phyloP scores from a whole-genome alignment of 208 protist species.

The Trichomonas vaginalis region DNA sequence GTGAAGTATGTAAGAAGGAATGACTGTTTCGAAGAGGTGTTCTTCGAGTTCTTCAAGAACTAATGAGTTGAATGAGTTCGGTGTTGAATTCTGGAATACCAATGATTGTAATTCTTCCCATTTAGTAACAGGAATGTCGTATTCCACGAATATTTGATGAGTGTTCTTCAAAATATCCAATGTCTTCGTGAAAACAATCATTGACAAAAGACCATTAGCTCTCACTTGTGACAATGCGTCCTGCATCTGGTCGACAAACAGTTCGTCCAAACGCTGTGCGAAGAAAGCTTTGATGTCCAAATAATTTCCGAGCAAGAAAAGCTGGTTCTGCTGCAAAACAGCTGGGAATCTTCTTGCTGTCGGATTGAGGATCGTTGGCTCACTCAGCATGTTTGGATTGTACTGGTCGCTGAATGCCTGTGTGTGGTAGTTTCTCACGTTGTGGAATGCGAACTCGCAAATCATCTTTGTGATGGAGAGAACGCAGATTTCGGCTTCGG shows the following conservation, averaged over 20 bases:
- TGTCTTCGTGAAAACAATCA: not conserved
- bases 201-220: not conserved
- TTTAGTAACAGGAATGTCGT: not conserved
- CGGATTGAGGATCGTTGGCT: not conserved
- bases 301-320: not conserved
- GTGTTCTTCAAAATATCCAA: not conserved
- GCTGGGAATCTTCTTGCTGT: not conserved
- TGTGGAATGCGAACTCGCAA: not conserved
- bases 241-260: not conserved
- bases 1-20: not conserved
- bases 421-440: not conserved
- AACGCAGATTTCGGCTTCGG: not conserved
- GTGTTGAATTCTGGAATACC: not conserved
- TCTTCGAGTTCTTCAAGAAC: not conserved
- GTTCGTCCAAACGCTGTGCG: not conserved
- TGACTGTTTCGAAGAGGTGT: not conserved
- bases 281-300: not conserved
- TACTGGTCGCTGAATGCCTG: not conserved
- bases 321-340: not conserved
- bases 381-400: not conserved
- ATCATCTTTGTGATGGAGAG: not conserved
- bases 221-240: not conserved
- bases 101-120: not conserved
- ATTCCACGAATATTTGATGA: not conserved
- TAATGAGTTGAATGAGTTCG: not conserved